Evolutionary conservation across 768 basidiomycete genomes (phyloP), one percentile per base, ranked within the genome.

Genomic region (Macrolepiota albuminosa): DNA sequence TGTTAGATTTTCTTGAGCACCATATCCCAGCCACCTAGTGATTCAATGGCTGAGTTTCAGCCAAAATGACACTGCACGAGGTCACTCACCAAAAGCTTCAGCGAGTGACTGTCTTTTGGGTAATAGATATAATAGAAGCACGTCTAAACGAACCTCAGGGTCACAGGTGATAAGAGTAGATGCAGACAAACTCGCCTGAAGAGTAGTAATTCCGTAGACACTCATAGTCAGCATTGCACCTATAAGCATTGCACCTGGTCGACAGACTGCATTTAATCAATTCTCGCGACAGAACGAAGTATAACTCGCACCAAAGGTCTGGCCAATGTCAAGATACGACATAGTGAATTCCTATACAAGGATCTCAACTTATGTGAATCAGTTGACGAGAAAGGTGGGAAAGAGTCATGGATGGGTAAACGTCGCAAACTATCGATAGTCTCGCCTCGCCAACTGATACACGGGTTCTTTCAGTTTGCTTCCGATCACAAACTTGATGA

Each of bases 71-170:
- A 6, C 46, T 8, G 5, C 14, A 31, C n/a, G 33, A 50, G 10
- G 43, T 42, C 5, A 68, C 72, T 59, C 50, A 79, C 79, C 51
- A 80, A 65, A 31, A 63, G 24, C 60, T 78, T 79, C 36, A 75
- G 67, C 31, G 58, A 58, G 6, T 34, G 54, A 6, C 65, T 67
- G 66, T 79, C 78, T 52, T 73, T 73, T 2, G 76, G 76, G 61
- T 75, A 78, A 46, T 71, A 69, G 42, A 70, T 61, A 55, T 72
- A 80, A 63, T 80, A 80, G 54, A 78, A 77, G 65, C 79, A 79
- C 16, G 71, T 64, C 78, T 80, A 56, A 10, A 42, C 36, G 3
- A 34, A 42, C 18, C 18, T 9, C 14, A 39, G 24, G 40, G 36
- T 64, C 50, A 51, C 57, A 31, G 33, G 49, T 10, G 11, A 24